These are phyloP conservation scores for Podospora bellae-mahoneyi DNA, from an alignment of 495 filamentous ascomycete species.

Conservation along the genomic window DNA sequence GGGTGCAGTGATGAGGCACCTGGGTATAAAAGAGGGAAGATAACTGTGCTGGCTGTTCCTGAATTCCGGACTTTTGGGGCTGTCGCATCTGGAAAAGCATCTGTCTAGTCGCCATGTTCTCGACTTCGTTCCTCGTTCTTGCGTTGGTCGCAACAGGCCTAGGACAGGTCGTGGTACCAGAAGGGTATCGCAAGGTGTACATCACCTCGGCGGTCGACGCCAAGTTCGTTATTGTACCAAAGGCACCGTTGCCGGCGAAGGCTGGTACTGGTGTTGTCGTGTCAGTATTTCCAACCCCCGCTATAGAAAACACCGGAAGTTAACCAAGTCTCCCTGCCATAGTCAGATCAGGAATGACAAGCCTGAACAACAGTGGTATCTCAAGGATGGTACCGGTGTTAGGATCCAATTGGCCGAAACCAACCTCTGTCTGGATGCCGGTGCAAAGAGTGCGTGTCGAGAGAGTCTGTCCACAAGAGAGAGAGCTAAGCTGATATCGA, in stretches of 20 bases:
- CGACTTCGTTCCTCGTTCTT: constrained; percentile 37
- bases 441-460: constrained; percentile 41
- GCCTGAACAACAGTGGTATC: constrained; percentile 50
- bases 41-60: neutral
- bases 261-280: constrained; percentile 42
- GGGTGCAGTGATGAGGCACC: neutral
- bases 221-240: constrained; percentile 50
- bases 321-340: neutral
- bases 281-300: constrained; percentile 28
- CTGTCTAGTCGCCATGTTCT: constrained; percentile 31
- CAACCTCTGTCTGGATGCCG: constrained; percentile 49
- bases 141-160: constrained; percentile 46
- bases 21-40: neutral
- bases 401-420: constrained; percentile 47
- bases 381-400: constrained; percentile 37
- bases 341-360: constrained; percentile 42
- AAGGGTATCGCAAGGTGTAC: constrained; percentile 47
- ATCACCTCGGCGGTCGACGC: constrained; percentile 50
- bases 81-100: neutral
- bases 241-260: constrained; percentile 27
- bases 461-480: neutral
- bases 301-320: neutral
- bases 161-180: constrained; percentile 37
- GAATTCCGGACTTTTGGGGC: neutral
- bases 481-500: neutral